Conservation (phyloP, 2,329 filamentous ascomycete species). For the Talaromyces albobiverticillius region DNA sequence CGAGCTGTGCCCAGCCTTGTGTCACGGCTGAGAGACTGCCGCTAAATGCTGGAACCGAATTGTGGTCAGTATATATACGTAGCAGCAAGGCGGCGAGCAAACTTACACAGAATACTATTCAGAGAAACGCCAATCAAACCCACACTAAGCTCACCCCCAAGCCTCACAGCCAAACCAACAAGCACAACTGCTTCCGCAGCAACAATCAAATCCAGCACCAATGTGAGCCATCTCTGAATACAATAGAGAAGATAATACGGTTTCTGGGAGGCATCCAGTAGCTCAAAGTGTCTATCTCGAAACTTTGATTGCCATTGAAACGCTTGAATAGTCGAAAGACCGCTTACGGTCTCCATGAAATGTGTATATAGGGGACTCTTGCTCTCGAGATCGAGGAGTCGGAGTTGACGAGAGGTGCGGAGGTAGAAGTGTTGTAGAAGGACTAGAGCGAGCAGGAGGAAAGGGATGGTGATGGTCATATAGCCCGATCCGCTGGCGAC, state of each 20-base stretch:
- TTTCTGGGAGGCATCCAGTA: constrained; percentile 54
- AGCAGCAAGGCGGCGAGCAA: too few relatives aligned
- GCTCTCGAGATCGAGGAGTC: constrained; percentile 60
- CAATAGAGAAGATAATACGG: constrained; percentile 57
- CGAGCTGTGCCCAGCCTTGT: constrained; percentile 52
- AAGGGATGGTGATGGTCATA: constrained; percentile 50
- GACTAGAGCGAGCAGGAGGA: constrained; percentile 47
- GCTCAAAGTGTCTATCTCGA: constrained; percentile 42
- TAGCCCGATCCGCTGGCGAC: constrained; percentile 48
- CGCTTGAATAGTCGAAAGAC: constrained; percentile 55
- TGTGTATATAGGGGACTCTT: constrained; percentile 60
- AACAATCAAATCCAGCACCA: constrained; percentile 49
- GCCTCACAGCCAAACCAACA: constrained; percentile 48
- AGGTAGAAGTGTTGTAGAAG: constrained; percentile 57
- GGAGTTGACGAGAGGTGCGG: constrained; percentile 58
- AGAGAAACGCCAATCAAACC: constrained; percentile 54
- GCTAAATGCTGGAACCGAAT: not conserved
- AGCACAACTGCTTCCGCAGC: constrained; percentile 49
- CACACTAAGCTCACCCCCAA: constrained; percentile 41
- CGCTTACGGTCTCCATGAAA: constrained; percentile 56
- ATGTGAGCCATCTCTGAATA: constrained; percentile 56
- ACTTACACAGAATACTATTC: constrained; percentile 41
- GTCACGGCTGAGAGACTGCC: constrained; percentile 41
- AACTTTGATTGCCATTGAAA: constrained; percentile 52
- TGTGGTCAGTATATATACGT: too few relatives aligned